phyloP scores from a whole-genome alignment of 495 filamentous ascomycete genomes.

The Hypoxylon perforatum region DNA sequence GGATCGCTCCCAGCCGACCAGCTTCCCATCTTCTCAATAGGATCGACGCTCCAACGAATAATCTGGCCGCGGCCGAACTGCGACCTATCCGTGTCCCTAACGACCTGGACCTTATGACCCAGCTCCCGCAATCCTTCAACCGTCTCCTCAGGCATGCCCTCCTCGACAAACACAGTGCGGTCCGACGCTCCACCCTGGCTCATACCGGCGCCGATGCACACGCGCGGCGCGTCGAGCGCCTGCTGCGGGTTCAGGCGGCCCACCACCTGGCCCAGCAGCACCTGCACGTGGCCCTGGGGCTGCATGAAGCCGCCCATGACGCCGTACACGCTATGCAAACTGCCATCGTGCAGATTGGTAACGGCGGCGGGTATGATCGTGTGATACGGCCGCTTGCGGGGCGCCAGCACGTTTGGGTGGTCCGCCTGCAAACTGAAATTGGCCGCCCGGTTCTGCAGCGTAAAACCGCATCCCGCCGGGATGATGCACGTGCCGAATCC shows the following conservation, averaged over 20 bases:
- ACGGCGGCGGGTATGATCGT: constrained; percentile 96
- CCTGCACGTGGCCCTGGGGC: constrained; percentile 96
- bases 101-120: constrained; percentile 79
- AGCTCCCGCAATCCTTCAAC: constrained; percentile 71
- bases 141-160: constrained; percentile 77
- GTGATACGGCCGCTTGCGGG: constrained; percentile 92
- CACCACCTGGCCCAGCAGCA: constrained; percentile 87
- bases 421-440: constrained; percentile 74
- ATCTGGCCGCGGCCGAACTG: constrained; percentile 93
- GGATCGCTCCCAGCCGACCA: constrained; percentile 90
- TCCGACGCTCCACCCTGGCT: constrained; percentile 53
- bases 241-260: constrained; percentile 88
- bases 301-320: constrained; percentile 99
- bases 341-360: constrained; percentile 76
- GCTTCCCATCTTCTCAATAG: constrained; percentile 73
- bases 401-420: constrained; percentile 83
- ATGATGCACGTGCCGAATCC: constrained; percentile 92
- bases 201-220: constrained; percentile 81
- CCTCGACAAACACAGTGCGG: constrained; percentile 77
- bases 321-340: constrained; percentile 85
- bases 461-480: constrained; percentile 85
- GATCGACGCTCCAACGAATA: constrained; percentile 74
- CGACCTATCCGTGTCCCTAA: constrained; percentile 72
- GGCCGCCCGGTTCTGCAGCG: constrained; percentile 91
- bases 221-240: constrained; percentile 87